Percentiles rank a stretch among this genome's conserved stretches.
Conservation (phyloP, 352 stramenopile species). For the Globisporangium orthogonon region DNA sequence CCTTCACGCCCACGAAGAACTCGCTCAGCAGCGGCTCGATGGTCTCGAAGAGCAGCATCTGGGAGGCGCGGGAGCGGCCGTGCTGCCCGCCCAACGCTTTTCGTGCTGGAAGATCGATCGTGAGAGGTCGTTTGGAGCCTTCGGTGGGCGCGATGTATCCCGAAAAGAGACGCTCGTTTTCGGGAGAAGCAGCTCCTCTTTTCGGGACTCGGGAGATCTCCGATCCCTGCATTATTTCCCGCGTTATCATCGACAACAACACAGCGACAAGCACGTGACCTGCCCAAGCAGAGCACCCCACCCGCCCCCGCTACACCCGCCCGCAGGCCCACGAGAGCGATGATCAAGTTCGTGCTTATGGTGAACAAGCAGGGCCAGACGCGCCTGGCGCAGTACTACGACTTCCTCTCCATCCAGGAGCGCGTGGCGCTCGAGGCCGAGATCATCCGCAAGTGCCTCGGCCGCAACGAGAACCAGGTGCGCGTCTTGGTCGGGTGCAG, state of each 20-base stretch:
- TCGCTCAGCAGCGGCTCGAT: slow-evolving; percentile 50
- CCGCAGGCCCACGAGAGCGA: slow-evolving; percentile 15
- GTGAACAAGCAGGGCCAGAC: slow-evolving; percentile 99
- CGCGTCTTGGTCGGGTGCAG: not conserved
- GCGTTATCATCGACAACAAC: no score
- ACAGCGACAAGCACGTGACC: no score
- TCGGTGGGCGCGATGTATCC: no score
- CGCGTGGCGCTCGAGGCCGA: slow-evolving; percentile 97
- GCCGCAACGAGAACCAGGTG: slow-evolving; percentile 94
- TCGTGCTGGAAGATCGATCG: not conserved
- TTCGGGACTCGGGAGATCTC: no score
- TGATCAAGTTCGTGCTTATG: slow-evolving; percentile 96
- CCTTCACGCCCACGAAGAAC: slow-evolving; percentile 56
- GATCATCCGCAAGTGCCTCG: slow-evolving; percentile 99
- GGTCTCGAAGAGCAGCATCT: slow-evolving; percentile 42
- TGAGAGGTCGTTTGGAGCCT: not conserved
- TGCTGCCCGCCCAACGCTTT: not conserved
- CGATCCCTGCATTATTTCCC: no score
- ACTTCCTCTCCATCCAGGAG: slow-evolving; percentile 99
- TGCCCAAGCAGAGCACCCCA: no score
- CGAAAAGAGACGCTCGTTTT: no score
- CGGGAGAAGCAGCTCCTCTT: no score
- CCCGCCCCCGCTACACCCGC: not conserved
- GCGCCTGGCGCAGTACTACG: slow-evolving; percentile 99
- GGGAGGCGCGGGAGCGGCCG: no score